Conservation (phyloP, 169 alveolate genomes). For the Plasmodium fragile region DNA sequence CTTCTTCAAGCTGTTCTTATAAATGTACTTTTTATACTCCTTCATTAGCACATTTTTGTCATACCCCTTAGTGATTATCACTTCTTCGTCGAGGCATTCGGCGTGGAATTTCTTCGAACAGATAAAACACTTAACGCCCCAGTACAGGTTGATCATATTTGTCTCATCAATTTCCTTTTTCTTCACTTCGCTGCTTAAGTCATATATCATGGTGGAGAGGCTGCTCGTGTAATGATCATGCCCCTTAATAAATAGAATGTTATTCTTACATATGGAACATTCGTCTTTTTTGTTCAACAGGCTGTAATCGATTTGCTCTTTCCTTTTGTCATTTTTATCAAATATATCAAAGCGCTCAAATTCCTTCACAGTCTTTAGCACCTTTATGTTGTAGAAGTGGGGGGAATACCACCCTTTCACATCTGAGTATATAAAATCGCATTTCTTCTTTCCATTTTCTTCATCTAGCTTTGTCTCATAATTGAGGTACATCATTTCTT, state of each 20-base stretch:
- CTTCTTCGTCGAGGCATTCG: constrained; percentile 45
- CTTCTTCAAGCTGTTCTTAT: constrained; percentile 54
- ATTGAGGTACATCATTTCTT: constrained; percentile 10
- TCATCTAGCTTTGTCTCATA: constrained; percentile 15
- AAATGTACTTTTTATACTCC: constrained; percentile 64
- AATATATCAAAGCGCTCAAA: constrained; percentile 54
- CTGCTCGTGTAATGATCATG: constrained; percentile 64
- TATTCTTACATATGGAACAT: constrained; percentile 38
- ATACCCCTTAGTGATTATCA: constrained; percentile 38
- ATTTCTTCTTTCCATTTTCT: constrained; percentile 32
- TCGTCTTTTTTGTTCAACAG: constrained; percentile 9
- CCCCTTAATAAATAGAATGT: constrained; percentile 51
- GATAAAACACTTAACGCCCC: constrained; percentile 70
- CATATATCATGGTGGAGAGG: constrained; percentile 34
- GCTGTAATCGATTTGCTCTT: constrained; percentile 16
- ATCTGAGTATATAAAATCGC: constrained; percentile 52
- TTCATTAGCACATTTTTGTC: constrained; percentile 69
- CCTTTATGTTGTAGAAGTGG: constrained; percentile 64
- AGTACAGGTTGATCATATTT: constrained; percentile 30
- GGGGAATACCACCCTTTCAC: constrained; percentile 75
- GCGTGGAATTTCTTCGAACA: constrained; percentile 71
- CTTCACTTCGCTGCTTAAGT: constrained; percentile 29
- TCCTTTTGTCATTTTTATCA: constrained; percentile 38
- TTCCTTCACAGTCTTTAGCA: constrained; percentile 29
- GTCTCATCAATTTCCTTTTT: constrained; percentile 56